A percentile compares a stretch with the other conserved stretches of the same genome.
Conservation (phyloP, 441 rosid genomes). For the Omphalea diandra region DNA sequence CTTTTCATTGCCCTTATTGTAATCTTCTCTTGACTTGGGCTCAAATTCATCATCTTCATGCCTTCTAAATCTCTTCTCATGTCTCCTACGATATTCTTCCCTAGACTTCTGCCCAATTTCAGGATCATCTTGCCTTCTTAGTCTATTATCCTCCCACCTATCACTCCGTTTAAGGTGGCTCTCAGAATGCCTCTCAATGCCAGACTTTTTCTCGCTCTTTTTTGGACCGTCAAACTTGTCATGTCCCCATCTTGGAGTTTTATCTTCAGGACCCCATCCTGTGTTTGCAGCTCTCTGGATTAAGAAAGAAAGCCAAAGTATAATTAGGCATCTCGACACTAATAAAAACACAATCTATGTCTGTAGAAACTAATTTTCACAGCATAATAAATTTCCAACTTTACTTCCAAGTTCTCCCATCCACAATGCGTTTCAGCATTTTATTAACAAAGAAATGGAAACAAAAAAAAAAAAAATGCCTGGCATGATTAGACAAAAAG, state of each 20-base stretch:
- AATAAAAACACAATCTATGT: background rate
- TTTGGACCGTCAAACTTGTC: slow-evolving; percentile 58
- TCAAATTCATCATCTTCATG: slow-evolving; percentile 31
- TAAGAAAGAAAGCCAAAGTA: slow-evolving; percentile 20
- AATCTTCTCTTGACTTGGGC: slow-evolving; percentile 35
- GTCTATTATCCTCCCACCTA: slow-evolving; percentile 31
- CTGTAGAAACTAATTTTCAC: background rate
- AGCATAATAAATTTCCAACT: background rate
- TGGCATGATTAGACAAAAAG: background rate
- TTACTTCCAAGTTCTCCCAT: background rate
- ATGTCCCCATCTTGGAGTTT: slow-evolving; percentile 60
- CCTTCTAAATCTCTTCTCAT: slow-evolving; percentile 44
- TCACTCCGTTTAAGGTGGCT: slow-evolving; percentile 28
- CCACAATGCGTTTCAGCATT: background rate
- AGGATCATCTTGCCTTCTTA: slow-evolving; percentile 24
- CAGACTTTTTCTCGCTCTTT: slow-evolving; percentile 37
- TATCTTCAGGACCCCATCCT: slow-evolving; percentile 84
- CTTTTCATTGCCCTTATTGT: slow-evolving; percentile 35
- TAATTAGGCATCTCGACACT: slow-evolving; percentile 12
- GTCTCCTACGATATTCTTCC: slow-evolving; percentile 23
- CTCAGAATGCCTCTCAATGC: slow-evolving; percentile 31
- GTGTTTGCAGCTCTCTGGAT: slow-evolving; percentile 92
- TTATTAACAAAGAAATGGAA: background rate
- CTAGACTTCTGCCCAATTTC: slow-evolving; percentile 25
- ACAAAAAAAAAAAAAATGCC: background rate